Evolutionary conservation across 1,284 basidiomycete genomes (phyloP).

Genomic region (Ganoderma resinaceum): DNA sequence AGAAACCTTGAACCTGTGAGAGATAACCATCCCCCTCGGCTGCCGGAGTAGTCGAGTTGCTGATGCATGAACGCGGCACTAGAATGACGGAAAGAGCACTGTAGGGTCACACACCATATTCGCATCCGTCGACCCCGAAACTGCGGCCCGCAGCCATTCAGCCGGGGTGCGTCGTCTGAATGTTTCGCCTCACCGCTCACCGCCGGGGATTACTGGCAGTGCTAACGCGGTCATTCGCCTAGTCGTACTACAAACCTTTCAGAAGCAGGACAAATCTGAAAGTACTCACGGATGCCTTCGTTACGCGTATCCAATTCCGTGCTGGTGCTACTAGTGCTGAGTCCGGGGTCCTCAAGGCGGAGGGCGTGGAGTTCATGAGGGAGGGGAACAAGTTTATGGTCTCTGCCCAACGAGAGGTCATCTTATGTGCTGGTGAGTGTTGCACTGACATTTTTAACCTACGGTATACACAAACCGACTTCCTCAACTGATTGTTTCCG

Average conservation of each 20-base stretch:
- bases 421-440: slow-evolving; percentile 33
- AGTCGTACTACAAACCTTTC: slow-evolving; percentile 22
- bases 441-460: not conserved
- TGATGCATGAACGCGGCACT: not conserved
- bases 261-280: slow-evolving; percentile 17
- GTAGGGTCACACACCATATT: slow-evolving; percentile 16
- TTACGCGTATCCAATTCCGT: slow-evolving; percentile 20
- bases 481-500: not conserved
- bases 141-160: slow-evolving; percentile 19
- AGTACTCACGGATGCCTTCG: slow-evolving; percentile 29
- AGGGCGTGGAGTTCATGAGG: slow-evolving; percentile 53
- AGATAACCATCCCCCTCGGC: not conserved
- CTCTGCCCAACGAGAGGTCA: slow-evolving; percentile 34
- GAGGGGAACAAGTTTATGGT: slow-evolving; percentile 28
- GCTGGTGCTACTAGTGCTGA: not conserved
- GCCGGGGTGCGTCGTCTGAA: slow-evolving; percentile 8
- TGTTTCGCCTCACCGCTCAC: not conserved
- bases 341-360: slow-evolving; percentile 44
- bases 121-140: slow-evolving; percentile 15
- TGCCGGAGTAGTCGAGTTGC: not conserved
- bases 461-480: not conserved
- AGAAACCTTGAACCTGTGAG: slow-evolving; percentile 20
- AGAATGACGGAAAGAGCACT: slow-evolving; percentile 16
- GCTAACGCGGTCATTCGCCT: not conserved
- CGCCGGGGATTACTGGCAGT: not conserved